A percentile compares a stretch with the other conserved stretches of the same genome.
Evolutionary conservation across 1,284 basidiomycete species (phyloP).

Genomic region (Marasmius sp.): DNA sequence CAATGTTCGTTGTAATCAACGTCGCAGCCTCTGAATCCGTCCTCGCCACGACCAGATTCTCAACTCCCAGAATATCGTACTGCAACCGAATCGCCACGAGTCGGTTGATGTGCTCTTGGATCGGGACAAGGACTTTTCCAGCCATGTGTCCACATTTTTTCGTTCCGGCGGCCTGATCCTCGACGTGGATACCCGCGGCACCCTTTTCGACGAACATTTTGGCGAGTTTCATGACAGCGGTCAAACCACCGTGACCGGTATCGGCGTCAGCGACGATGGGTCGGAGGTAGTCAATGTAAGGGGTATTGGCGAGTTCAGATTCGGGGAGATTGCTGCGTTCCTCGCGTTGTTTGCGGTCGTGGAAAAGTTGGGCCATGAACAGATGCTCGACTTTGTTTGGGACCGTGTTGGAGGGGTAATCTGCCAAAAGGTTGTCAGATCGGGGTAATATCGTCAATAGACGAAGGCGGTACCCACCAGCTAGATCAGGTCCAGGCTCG

Average conservation of each 20-base stretch:
- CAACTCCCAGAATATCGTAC: slow-evolving; percentile 64
- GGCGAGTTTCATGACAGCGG: slow-evolving; percentile 79
- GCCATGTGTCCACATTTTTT: slow-evolving; percentile 88
- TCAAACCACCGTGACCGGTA: slow-evolving; percentile 82
- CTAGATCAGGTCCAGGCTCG: slow-evolving; percentile 97
- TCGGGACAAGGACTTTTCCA: slow-evolving; percentile 81
- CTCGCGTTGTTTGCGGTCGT: slow-evolving; percentile 85
- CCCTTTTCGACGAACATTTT: slow-evolving; percentile 82
- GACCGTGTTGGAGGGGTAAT: slow-evolving; percentile 94
- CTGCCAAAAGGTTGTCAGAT: slow-evolving; percentile 33
- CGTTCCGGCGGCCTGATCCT: slow-evolving; percentile 82
- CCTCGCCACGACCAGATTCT: slow-evolving; percentile 72
- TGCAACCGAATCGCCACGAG: slow-evolving; percentile 74
- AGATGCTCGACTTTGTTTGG: slow-evolving; percentile 91
- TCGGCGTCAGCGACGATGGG: slow-evolving; percentile 83
- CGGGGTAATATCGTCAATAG: background rate
- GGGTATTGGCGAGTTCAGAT: slow-evolving; percentile 68
- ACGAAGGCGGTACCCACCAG: slow-evolving; percentile 51
- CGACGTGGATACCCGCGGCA: slow-evolving; percentile 80
- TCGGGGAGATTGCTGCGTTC: slow-evolving; percentile 73
- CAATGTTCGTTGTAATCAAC: slow-evolving; percentile 95
- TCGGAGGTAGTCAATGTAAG: slow-evolving; percentile 63
- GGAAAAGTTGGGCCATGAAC: slow-evolving; percentile 87
- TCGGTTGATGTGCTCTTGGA: slow-evolving; percentile 77
- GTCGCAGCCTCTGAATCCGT: slow-evolving; percentile 94